Conservation (phyloP, 164 flowering plant genomes). For the Cinnamomum micranthum region DNA sequence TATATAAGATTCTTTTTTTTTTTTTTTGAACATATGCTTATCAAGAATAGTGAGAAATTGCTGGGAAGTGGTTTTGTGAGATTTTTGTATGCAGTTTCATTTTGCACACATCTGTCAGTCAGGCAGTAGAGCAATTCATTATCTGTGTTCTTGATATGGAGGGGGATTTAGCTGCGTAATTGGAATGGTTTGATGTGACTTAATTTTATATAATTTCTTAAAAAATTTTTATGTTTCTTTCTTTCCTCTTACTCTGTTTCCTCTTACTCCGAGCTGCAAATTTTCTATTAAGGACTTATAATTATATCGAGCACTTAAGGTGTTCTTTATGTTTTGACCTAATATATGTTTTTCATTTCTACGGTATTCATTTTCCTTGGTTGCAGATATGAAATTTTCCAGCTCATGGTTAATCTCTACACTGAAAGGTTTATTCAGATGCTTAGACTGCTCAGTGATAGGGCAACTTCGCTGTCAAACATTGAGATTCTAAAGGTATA, state of each 20-base stretch:
- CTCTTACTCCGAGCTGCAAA: not conserved
- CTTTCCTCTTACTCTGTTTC: not conserved
- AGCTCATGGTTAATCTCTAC: slow-evolving; percentile 96
- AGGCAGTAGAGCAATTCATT: not conserved
- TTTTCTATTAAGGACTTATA: not conserved
- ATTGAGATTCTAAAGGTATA: slow-evolving; percentile 92
- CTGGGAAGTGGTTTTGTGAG: not conserved
- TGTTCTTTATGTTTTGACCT: not conserved
- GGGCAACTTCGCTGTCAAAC: slow-evolving; percentile 77
- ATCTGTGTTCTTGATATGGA: not conserved
- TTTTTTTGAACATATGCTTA: not conserved
- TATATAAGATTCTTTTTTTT: not conserved
- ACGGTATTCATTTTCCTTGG: slow-evolving; percentile 1
- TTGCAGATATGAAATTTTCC: slow-evolving; percentile 95
- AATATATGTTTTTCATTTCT: not conserved
- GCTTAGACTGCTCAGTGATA: slow-evolving; percentile 93
- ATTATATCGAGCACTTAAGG: not conserved
- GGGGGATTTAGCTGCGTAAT: not conserved
- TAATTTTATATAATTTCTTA: not conserved
- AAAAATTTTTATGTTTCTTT: not conserved
- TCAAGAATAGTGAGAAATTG: not conserved
- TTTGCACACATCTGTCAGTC: not conserved
- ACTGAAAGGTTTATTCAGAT: slow-evolving; percentile 97
- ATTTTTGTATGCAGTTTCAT: not conserved
- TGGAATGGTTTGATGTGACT: not conserved